A percentile compares a stretch with the other conserved stretches of the same genome.
Conservation (phyloP, 2,329 filamentous ascomycete species). For the Botrytis hyacinthi region DNA sequence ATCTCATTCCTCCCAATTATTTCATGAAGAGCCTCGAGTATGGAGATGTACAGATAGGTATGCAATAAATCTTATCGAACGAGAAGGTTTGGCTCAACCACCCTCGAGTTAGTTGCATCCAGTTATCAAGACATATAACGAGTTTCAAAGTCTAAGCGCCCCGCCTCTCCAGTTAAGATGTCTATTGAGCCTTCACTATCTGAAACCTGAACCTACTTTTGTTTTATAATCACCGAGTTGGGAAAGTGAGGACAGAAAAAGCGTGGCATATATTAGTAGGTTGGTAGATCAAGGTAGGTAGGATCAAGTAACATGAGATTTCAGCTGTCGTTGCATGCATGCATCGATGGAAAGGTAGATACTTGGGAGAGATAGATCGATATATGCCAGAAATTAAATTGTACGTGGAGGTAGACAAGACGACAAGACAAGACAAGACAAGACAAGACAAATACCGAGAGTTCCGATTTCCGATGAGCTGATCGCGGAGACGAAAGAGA, state of each 20-base stretch:
- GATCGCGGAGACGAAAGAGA: neutral
- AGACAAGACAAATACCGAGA: neutral
- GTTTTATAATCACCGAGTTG: neutral
- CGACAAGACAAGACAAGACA: neutral
- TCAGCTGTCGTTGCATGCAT: neutral
- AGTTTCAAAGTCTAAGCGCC: neutral
- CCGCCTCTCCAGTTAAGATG: neutral
- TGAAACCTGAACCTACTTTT: neutral
- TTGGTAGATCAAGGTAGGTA: neutral
- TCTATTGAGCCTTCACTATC: neutral
- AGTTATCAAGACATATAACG: neutral
- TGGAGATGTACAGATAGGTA: neutral
- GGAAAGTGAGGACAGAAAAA: neutral
- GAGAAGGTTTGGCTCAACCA: neutral
- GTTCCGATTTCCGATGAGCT: slow-evolving; percentile 1
- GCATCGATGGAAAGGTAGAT: neutral
- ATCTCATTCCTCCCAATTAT: neutral
- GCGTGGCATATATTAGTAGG: neutral
- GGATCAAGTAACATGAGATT: neutral
- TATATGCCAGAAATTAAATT: neutral
- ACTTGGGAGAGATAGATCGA: neutral
- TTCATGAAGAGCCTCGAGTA: neutral
- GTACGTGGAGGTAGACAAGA: neutral
- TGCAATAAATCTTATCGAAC: neutral
- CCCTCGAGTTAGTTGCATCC: neutral